Base-by-base conservation (phyloP, 768 basidiomycete genomes). In the Mycena chlorophos region DNA sequence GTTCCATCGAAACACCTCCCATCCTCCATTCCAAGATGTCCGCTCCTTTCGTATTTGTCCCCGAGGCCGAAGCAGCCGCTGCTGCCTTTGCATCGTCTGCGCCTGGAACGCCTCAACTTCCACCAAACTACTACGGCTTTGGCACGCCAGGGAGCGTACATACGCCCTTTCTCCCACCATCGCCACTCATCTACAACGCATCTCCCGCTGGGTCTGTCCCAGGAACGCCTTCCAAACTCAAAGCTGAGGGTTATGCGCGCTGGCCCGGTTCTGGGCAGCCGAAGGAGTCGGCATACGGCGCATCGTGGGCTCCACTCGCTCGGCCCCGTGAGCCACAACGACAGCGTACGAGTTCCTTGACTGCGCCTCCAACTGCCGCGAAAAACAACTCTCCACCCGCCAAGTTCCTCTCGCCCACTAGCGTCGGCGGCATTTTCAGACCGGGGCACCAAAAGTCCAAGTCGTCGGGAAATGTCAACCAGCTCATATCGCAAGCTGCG, bases 31-130 rank as follows among this genome's bases (percentile, higher is more conserved):
- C n/a, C 13, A 19, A 14, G 45, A 61, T 61, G 60, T 52, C 60
- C 10, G 27, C 52, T 6, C 60, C 60, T 12, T 61, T 61, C 37
- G 29, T 61, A 29, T 61, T 23, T 38, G 52, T 61, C 27, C 55
- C 55, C 5, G 55, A 61, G 38, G 49, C 49, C 0, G 43, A 52
- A 5, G 4, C 23, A 22, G 49, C 56, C 13, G 28, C 51, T 5
- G n/a, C 42, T 1, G 52, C 28, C 26, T 39, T 45, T 2, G 8
- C 50, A 8, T 13, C 45, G 22, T 51, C 45, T 22, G 14, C 52
- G n/a, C n/a, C n/a, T n/a, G n/a, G n/a, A n/a, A n/a, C n/a, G n/a
- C n/a, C n/a, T n/a, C n/a, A n/a, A n/a, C n/a, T n/a, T n/a, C n/a
- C n/a, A n/a, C n/a, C n/a, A n/a, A n/a, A n/a, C n/a, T n/a, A n/a